These are phyloP conservation scores for Raddia guianensis DNA, from an alignment of 176 grass and related monocot genomes.

Conservation along the genomic window DNA sequence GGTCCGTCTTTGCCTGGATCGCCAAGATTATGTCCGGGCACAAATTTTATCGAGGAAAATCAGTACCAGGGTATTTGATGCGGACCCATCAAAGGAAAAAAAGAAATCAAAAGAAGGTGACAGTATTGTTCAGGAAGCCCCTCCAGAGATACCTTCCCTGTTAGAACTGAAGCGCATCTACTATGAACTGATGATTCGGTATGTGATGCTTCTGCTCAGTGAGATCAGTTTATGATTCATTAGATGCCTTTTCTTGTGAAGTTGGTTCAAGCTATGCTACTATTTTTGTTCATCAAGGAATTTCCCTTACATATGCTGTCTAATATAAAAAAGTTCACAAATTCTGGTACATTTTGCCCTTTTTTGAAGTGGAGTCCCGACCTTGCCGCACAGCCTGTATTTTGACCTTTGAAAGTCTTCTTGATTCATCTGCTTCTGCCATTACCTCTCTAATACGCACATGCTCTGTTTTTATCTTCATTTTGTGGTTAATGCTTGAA, in stretches of 20 bases:
- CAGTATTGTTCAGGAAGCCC: constrained; percentile 85
- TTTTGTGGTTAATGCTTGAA: background rate
- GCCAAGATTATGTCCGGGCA: constrained; percentile 82
- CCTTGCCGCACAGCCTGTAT: background rate
- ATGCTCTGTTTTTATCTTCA: background rate
- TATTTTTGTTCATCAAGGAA: background rate
- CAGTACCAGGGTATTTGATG: constrained; percentile 82
- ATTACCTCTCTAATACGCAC: background rate
- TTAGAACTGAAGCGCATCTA: constrained; percentile 90
- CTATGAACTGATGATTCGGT: constrained; percentile 93
- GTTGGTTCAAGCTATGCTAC: background rate
- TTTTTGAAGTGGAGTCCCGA: too few species aligned
- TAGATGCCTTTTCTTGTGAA: background rate
- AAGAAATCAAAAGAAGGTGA: constrained; percentile 94
- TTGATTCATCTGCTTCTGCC: background rate
- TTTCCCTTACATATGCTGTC: background rate
- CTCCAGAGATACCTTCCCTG: constrained; percentile 79
- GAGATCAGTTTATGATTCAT: background rate
- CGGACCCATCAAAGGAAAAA: constrained; percentile 81
- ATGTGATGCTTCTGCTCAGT: constrained; percentile 34
- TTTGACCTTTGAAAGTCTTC: background rate
- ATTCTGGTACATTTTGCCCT: background rate
- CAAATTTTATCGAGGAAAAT: constrained; percentile 98
- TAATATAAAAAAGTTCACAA: background rate
- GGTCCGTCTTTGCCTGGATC: constrained; percentile 91